A percentile compares a stretch with the other conserved stretches of the same genome.
Conservation (phyloP, 768 basidiomycete species). For the Filobasidium floriforme region DNA sequence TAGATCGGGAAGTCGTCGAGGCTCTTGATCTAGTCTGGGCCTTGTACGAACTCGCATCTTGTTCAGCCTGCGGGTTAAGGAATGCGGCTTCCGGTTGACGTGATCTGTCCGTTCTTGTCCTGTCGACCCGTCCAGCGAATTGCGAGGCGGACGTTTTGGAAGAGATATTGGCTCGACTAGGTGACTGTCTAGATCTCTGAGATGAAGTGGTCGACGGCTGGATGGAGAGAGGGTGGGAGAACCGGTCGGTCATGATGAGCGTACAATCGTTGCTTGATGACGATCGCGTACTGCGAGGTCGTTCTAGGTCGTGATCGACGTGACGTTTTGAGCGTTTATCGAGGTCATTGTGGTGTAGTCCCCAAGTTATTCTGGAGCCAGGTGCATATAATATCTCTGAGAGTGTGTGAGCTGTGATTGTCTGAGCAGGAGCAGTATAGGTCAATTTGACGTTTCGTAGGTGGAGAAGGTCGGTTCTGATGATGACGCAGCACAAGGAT, state of each 20-base stretch:
- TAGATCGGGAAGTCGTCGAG: not conserved
- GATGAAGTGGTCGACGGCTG: not conserved
- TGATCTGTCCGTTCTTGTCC: not conserved
- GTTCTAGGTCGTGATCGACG: too few relatives aligned
- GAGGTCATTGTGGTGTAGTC: too few relatives aligned
- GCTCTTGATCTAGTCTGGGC: not conserved
- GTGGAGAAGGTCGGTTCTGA: too few relatives aligned
- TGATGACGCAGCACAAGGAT: too few relatives aligned
- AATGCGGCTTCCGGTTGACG: not conserved
- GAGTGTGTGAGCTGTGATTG: too few relatives aligned
- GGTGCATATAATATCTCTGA: too few relatives aligned
- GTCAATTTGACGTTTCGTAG: too few relatives aligned
- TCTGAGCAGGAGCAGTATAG: too few relatives aligned
- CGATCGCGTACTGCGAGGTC: too few relatives aligned
- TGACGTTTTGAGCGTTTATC: too few relatives aligned
- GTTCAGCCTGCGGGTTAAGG: not conserved
- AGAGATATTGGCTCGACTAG: not conserved
- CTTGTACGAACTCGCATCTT: not conserved
- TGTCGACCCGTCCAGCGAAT: not conserved
- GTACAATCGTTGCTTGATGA: too few relatives aligned
- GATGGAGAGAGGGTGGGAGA: not conserved
- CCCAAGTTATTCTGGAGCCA: too few relatives aligned
- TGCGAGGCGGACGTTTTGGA: not conserved
- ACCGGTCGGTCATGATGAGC: not conserved
- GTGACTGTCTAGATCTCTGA: not conserved